Evolutionary conservation across 1,284 basidiomycete species (phyloP).

Genomic region (Cerrena zonata): DNA sequence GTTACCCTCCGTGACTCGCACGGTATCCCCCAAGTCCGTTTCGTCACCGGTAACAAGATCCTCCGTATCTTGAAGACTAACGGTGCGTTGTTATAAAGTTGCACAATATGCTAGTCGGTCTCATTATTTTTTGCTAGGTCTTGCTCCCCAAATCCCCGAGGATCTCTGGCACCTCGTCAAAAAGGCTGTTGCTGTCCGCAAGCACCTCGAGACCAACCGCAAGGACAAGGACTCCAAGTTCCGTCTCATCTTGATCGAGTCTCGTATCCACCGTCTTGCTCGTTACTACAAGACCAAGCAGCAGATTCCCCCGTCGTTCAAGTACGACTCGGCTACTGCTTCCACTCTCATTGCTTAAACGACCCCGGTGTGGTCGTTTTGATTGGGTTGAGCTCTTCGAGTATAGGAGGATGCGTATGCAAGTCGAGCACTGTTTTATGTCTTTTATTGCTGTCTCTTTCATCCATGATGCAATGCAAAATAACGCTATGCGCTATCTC

Average conservation of each 20-base stretch:
- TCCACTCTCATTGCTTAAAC: conserved; percentile 76
- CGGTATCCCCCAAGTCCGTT: conserved; percentile 94
- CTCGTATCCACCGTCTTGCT: conserved; percentile 91
- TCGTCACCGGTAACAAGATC: conserved; percentile 99
- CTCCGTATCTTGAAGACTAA: conserved; percentile 95
- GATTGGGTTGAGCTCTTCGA: background rate
- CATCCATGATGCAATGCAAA: background rate
- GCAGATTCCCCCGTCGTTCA: conserved; percentile 96
- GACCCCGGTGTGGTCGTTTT: background rate
- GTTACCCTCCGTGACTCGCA: conserved; percentile 96
- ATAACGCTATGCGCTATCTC: background rate
- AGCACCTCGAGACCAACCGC: conserved; percentile 97
- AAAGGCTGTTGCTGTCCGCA: conserved; percentile 98
- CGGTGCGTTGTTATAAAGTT: conserved; percentile 48
- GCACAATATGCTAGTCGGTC: background rate
- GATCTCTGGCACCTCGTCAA: conserved; percentile 99
- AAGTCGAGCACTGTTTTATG: background rate
- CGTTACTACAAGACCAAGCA: conserved; percentile 98
- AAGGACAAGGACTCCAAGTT: conserved; percentile 99
- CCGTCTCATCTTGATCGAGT: conserved; percentile 96
- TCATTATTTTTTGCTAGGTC: conserved; percentile 47
- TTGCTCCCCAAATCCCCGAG: conserved; percentile 96
- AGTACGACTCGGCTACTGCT: conserved; percentile 90
- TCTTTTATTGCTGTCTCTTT: background rate
- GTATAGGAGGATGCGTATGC: background rate